Conservation (phyloP, 805 yeast genomes). For the Kodamaea nitidulidarum region DNA sequence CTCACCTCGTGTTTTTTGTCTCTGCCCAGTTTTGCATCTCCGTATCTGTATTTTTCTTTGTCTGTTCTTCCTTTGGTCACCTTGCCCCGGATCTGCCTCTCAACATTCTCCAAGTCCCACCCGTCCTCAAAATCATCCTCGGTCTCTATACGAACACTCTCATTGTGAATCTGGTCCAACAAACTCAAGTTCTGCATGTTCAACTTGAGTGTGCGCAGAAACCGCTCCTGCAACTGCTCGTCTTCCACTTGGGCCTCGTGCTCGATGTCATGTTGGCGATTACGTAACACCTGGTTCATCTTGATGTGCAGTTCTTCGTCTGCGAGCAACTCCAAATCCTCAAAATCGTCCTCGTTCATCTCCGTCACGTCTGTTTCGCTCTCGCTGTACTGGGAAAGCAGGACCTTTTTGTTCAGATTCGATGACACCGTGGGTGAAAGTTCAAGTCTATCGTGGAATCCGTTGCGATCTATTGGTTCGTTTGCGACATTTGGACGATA, state of each 20-base stretch:
- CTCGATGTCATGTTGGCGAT: slow-evolving; percentile 22
- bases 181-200: slow-evolving; percentile 11
- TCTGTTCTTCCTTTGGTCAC: background rate
- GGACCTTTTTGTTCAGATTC: background rate
- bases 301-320: slow-evolving; percentile 31
- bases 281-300: slow-evolving; percentile 22
- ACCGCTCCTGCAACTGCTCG: slow-evolving; percentile 20
- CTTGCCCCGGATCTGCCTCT: background rate
- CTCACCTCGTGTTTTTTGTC: background rate
- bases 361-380: slow-evolving; percentile 38
- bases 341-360: slow-evolving; percentile 36
- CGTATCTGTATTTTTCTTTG: background rate
- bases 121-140: slow-evolving; percentile 30
- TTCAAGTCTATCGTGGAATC: slow-evolving; percentile 6
- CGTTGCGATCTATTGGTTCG: too few species aligned
- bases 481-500: too few species aligned
- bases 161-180: slow-evolving; percentile 27
- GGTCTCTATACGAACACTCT: slow-evolving; percentile 15
- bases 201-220: slow-evolving; percentile 10
- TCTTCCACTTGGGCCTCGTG: slow-evolving; percentile 35
- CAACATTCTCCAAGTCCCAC: background rate
- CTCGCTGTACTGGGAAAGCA: slow-evolving; percentile 26
- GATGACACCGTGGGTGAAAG: slow-evolving; percentile 1
- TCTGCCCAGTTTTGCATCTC: background rate
- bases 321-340: slow-evolving; percentile 37